Conservation (phyloP, 2,329 filamentous ascomycete genomes). For the Tolypocladium capitatum region DNA sequence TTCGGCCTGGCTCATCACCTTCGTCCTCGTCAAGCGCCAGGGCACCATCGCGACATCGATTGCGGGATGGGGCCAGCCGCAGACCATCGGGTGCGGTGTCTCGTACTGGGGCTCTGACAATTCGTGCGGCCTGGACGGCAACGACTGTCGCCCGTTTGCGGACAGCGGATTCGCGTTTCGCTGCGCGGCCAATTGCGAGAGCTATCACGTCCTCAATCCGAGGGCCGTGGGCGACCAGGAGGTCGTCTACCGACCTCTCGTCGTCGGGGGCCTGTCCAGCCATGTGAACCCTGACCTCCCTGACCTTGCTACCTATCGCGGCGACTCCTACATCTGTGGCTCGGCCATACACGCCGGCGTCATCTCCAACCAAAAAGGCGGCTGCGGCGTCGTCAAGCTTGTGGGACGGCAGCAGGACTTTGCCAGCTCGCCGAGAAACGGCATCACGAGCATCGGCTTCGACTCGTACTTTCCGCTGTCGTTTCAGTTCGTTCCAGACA, state of each 20-base stretch:
- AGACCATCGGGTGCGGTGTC: constrained; percentile 51
- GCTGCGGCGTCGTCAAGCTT: constrained; percentile 68
- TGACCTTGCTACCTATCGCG: constrained; percentile 56
- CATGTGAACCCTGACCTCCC: constrained; percentile 22
- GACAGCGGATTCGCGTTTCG: constrained; percentile 58
- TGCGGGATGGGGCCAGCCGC: constrained; percentile 52
- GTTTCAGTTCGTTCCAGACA: constrained; percentile 58
- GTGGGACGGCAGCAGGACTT: constrained; percentile 56
- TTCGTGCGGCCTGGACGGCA: constrained; percentile 60
- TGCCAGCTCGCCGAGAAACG: constrained; percentile 50
- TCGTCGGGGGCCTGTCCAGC: constrained; percentile 51
- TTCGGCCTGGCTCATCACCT: constrained; percentile 54
- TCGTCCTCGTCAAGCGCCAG: constrained; percentile 53
- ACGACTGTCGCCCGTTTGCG: constrained; percentile 61
- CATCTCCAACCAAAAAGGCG: constrained; percentile 56
- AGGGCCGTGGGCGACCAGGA: constrained; percentile 61
- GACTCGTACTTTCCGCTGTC: constrained; percentile 82
- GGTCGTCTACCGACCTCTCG: constrained; percentile 48
- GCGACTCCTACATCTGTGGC: constrained; percentile 78
- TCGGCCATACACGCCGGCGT: constrained; percentile 75
- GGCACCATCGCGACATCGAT: constrained; percentile 49
- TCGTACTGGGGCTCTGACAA: constrained; percentile 62
- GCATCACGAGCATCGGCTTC: constrained; percentile 66
- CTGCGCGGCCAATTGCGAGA: constrained; percentile 60
- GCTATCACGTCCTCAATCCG: constrained; percentile 53